Evolutionary conservation across 2,329 filamentous ascomycete genomes (phyloP).

Genomic region (Xylaria polymorpha): DNA sequence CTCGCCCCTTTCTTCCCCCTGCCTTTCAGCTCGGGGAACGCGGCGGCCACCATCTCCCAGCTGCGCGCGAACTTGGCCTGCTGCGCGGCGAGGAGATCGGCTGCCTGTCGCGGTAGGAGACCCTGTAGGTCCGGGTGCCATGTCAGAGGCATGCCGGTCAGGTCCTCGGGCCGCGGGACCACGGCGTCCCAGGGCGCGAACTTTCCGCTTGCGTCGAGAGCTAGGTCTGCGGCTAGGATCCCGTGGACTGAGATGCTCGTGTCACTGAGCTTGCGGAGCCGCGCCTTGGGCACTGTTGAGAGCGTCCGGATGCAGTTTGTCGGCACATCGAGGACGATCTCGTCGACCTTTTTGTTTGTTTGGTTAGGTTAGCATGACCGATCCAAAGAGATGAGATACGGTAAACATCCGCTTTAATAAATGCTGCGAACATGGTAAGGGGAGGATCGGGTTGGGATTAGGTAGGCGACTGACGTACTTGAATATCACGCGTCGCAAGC

Average conservation of each 20-base stretch:
- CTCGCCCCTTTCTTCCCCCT: background rate
- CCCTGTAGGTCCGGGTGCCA: conserved; percentile 61
- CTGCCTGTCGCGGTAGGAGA: conserved; percentile 59
- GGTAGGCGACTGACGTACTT: conserved; percentile 59
- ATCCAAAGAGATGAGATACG: background rate
- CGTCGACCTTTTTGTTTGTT: conserved; percentile 60
- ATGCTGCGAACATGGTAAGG: no score
- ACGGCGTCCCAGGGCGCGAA: conserved; percentile 72
- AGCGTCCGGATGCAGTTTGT: conserved; percentile 71
- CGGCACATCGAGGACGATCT: conserved; percentile 74
- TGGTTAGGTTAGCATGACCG: background rate
- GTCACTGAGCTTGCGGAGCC: conserved; percentile 64
- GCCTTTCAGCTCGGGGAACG: conserved; percentile 54
- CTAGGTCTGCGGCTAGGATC: conserved; percentile 76
- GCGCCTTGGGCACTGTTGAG: conserved; percentile 66
- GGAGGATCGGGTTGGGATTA: background rate
- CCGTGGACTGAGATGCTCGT: conserved; percentile 72
- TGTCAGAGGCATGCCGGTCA: conserved; percentile 62
- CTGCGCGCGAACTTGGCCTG: conserved; percentile 62
- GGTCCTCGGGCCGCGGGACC: conserved; percentile 72
- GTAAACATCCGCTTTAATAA: background rate
- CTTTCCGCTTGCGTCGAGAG: conserved; percentile 61
- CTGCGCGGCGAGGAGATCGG: conserved; percentile 65
- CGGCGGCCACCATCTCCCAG: conserved; percentile 57
- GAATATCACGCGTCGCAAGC: conserved; percentile 73